phyloP scores from a whole-genome alignment of 768 basidiomycete genomes.

The Lactifluus volemus region DNA sequence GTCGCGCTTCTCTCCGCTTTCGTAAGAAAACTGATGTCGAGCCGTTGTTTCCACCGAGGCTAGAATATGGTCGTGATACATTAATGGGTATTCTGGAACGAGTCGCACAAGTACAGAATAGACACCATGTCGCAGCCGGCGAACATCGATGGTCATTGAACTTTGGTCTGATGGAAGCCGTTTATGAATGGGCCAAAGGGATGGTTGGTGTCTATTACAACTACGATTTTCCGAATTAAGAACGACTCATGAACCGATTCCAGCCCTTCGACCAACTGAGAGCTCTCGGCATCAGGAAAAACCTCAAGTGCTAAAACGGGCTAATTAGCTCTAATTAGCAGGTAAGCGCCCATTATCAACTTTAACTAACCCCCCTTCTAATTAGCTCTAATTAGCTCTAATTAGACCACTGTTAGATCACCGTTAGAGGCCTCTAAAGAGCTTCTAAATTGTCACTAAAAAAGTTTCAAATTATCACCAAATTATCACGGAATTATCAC shows the following conservation, averaged over 20 bases:
- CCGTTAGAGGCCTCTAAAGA: too few relatives aligned
- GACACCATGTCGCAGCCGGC: slow-evolving; percentile 67
- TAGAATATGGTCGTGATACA: slow-evolving; percentile 71
- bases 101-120: slow-evolving; percentile 72
- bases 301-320: too few relatives aligned
- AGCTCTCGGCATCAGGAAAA: slow-evolving; percentile 31
- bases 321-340: too few relatives aligned
- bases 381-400: too few relatives aligned
- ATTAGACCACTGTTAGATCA: too few relatives aligned
- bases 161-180: slow-evolving; percentile 89
- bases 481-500: too few relatives aligned
- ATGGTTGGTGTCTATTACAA: slow-evolving; percentile 53
- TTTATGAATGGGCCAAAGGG: slow-evolving; percentile 98
- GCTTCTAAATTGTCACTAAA: too few relatives aligned
- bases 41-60: slow-evolving; percentile 68
- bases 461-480: too few relatives aligned
- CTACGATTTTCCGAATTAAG: background rate
- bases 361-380: too few relatives aligned
- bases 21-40: slow-evolving; percentile 91
- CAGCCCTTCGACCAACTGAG: slow-evolving; percentile 97
- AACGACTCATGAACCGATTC: background rate
- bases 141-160: slow-evolving; percentile 76
- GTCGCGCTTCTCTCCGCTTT: slow-evolving; percentile 94
- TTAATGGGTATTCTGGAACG: slow-evolving; percentile 73
- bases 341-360: too few relatives aligned